Evolutionary conservation across 2,329 filamentous ascomycete species (phyloP).

Genomic region (Colletotrichum tanaceti): DNA sequence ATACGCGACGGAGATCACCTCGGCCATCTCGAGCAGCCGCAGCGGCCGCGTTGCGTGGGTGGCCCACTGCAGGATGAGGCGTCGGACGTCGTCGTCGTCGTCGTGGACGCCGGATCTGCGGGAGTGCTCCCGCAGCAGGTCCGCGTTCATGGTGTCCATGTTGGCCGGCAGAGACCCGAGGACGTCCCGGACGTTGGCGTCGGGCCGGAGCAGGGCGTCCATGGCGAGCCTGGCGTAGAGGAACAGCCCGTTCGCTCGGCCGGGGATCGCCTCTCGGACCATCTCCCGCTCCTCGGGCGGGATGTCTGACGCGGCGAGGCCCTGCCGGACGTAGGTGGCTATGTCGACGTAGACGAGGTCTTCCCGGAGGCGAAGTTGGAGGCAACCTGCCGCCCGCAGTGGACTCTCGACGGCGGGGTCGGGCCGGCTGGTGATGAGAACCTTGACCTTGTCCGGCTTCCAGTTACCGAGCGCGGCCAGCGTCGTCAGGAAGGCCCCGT

Average conservation of each 20-base stretch:
- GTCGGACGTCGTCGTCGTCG: constrained; percentile 53
- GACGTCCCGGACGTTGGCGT: constrained; percentile 44
- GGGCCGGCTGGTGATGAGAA: constrained; percentile 58
- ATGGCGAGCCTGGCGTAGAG: constrained; percentile 58
- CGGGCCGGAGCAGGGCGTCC: constrained; percentile 50
- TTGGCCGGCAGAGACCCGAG: constrained; percentile 50
- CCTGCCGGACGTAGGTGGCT: constrained; percentile 49
- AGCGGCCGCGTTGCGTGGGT: constrained; percentile 56
- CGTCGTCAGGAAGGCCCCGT: constrained; percentile 50
- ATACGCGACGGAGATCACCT: constrained; percentile 45
- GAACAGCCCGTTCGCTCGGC: constrained; percentile 56
- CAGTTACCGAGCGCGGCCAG: constrained; percentile 50
- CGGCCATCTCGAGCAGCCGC: constrained; percentile 56
- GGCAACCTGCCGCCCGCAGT: constrained; percentile 45
- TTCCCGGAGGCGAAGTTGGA: constrained; percentile 53
- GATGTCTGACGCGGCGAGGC: constrained; percentile 40
- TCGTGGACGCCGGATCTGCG: constrained; percentile 47
- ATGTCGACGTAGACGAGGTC: constrained; percentile 55
- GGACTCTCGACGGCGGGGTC: constrained; percentile 46
- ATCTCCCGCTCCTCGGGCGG: constrained; percentile 38
- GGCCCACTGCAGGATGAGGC: constrained; percentile 53
- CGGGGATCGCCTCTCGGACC: constrained; percentile 49
- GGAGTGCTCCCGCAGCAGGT: constrained; percentile 53
- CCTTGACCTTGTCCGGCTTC: constrained; percentile 51
- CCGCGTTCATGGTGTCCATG: constrained; percentile 55